Evolutionary conservation across 2,329 filamentous ascomycete species (phyloP).

Genomic region (Fusarium sp.): DNA sequence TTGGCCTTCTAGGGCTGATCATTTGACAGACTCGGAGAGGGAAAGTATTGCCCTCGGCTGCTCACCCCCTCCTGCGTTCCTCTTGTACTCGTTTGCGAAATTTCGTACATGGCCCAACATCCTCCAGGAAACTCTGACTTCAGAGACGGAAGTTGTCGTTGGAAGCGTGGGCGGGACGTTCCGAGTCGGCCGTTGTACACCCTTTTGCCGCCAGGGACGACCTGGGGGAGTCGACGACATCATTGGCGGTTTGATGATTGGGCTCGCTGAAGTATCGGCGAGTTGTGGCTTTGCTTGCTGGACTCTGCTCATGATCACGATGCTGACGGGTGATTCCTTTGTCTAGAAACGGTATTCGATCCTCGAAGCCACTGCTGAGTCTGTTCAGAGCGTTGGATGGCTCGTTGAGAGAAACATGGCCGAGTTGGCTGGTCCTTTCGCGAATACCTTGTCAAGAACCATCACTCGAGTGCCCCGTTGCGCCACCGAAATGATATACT

Average conservation of each 20-base stretch:
- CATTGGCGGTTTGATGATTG: not conserved
- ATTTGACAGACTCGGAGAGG: not conserved
- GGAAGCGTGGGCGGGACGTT: not conserved
- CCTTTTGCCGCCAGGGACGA: not conserved
- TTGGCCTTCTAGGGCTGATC: not conserved
- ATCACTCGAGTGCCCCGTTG: not conserved
- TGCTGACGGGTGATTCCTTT: not conserved
- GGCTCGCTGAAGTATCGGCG: not conserved
- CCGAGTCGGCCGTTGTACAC: not conserved
- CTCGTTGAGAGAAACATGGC: not conserved
- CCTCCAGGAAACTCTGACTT: not conserved
- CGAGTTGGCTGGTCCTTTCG: not conserved
- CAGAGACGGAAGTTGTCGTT: not conserved
- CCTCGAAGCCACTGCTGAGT: not conserved
- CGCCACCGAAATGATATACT: not conserved
- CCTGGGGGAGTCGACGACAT: not conserved
- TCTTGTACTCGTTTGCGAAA: not conserved
- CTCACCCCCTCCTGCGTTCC: not conserved
- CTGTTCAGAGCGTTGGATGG: not conserved
- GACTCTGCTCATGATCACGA: not conserved
- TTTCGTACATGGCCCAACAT: not conserved
- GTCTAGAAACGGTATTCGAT: not conserved
- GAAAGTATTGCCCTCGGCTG: not conserved
- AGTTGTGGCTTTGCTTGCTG: not conserved
- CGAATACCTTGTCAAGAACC: not conserved